These are phyloP conservation scores for Ceratopteris richardii DNA, from an alignment of 75 land plant species.

Conservation along the genomic window DNA sequence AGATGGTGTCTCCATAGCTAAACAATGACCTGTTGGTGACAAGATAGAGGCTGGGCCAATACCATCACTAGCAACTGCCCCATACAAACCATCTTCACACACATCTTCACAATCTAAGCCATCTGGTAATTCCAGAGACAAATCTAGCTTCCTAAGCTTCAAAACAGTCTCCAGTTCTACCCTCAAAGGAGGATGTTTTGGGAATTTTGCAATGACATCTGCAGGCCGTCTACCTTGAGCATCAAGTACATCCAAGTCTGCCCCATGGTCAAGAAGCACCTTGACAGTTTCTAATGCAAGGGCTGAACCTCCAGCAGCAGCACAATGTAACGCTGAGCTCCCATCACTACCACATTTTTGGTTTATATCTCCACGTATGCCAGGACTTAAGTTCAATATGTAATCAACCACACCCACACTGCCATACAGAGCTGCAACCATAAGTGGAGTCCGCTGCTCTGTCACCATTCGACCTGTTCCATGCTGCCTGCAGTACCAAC, in stretches of 20 bases:
- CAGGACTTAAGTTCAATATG: background rate
- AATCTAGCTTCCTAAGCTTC: background rate
- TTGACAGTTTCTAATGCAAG: conserved; percentile 35
- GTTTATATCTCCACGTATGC: background rate
- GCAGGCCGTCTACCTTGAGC: conserved; percentile 43
- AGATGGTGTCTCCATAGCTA: conserved; percentile 10
- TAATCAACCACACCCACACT: conserved; percentile 11
- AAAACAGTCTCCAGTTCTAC: conserved; percentile 36
- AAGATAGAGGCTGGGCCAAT: conserved; percentile 6
- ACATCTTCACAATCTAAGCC: background rate
- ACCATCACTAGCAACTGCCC: conserved; percentile 11
- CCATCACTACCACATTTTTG: conserved; percentile 5
- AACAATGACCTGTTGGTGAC: background rate
- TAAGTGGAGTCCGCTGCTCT: conserved; percentile 1
- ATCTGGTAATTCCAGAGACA: background rate
- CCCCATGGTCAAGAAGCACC: conserved; percentile 51
- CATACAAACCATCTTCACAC: background rate
- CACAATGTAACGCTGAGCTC: conserved; percentile 13
- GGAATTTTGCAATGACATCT: conserved; percentile 44
- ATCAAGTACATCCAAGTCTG: conserved; percentile 39
- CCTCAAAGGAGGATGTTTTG: conserved; percentile 25
- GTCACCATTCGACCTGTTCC: conserved; percentile 31
- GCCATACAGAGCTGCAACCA: conserved; percentile 12
- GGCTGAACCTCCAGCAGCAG: conserved; percentile 11
- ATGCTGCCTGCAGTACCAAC: conserved; percentile 49